Evolutionary conservation across 1,139 yeast species (phyloP), one percentile per base, ranked within the genome.

Genomic region (Candida sp.): DNA sequence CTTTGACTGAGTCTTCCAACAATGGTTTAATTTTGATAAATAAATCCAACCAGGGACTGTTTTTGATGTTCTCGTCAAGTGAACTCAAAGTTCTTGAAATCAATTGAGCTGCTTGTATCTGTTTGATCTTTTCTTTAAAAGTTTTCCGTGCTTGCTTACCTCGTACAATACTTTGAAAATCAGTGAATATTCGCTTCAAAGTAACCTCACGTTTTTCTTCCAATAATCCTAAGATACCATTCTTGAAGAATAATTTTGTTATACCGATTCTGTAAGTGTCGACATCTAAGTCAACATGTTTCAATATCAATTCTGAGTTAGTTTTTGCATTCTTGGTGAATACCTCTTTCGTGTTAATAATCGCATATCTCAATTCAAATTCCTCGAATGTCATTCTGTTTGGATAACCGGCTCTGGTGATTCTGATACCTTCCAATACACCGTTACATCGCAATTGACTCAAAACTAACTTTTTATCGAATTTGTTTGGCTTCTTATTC

Each of bases 391-490:
- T 79, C 60, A 93, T 79, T 52, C 97, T 79, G 63, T 95, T 95
- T 1, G 99, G 99, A 60, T 87, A 95, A 3, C 99, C 99, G 12
- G 97, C 91, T 51, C 99, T 77, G 0, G 98, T 96, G 49, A 95
- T 93, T 64, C 99, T 77, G 36, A 95, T 95, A 50, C 99, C 99
- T 70, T 95, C 99, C 41, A 95, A 69, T 11, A 95, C 99, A 76
- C 99, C 99, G 60, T 95, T 95, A 61, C 98, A 95, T 49, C 97
- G 76, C 48, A 95, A 73, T 64, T 95, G 99, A 47, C 87, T 93
- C 42, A 93, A 70, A 4, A 95, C 96, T 35, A 95, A 68, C 27
- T 66, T 69, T 55, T 86, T 88, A 55, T 90, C 91, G 56, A 93
- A 86, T 40, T 74, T 70, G 39, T 78, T 79, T 0, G 97, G 82